These are phyloP conservation scores for Pseudocercospora vitis DNA, from an alignment of 2,329 filamentous ascomycete genomes.

Conservation along the genomic window DNA sequence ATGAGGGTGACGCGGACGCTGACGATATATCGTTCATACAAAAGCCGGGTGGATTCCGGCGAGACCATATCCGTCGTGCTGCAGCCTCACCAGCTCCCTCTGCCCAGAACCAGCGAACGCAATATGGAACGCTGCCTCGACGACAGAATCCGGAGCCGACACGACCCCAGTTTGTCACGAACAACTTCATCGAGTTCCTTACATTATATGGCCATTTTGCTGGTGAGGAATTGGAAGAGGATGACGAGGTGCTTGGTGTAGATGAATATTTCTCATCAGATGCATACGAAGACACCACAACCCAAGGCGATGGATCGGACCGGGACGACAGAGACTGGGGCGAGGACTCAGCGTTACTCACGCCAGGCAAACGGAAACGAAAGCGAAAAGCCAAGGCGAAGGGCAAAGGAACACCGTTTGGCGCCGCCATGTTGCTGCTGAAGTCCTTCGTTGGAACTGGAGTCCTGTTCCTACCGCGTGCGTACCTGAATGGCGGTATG, in stretches of 20 bases:
- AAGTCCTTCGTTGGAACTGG: slow-evolving; percentile 98
- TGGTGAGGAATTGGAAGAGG: slow-evolving; percentile 93
- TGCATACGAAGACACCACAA: slow-evolving; percentile 56
- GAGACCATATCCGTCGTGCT: slow-evolving; percentile 80
- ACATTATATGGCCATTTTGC: slow-evolving; percentile 97
- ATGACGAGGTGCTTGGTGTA: slow-evolving; percentile 82
- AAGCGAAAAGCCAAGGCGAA: slow-evolving; percentile 73
- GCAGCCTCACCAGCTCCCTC: slow-evolving; percentile 57
- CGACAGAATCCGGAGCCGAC: slow-evolving; percentile 27
- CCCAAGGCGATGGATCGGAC: slow-evolving; percentile 41
- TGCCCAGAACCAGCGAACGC: slow-evolving; percentile 40
- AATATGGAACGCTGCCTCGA: slow-evolving; percentile 23
- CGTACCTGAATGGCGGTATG: slow-evolving; percentile 96
- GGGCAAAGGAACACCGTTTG: slow-evolving; percentile 75
- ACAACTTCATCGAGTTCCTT: slow-evolving; percentile 92
- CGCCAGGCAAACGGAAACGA: slow-evolving; percentile 65
- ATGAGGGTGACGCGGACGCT: slow-evolving; percentile 75
- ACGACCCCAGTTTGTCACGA: slow-evolving; percentile 70
- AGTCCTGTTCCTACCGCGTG: slow-evolving; percentile 86
- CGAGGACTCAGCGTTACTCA: slow-evolving; percentile 82
- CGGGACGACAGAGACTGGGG: slow-evolving; percentile 73
- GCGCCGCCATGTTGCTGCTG: slow-evolving; percentile 79
- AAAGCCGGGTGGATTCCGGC: slow-evolving; percentile 87
- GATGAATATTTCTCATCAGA: slow-evolving; percentile 91
- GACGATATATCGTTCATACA: slow-evolving; percentile 84